Conservation (phyloP, 2,329 filamentous ascomycete genomes). For the Mycogone perniciosa region DNA sequence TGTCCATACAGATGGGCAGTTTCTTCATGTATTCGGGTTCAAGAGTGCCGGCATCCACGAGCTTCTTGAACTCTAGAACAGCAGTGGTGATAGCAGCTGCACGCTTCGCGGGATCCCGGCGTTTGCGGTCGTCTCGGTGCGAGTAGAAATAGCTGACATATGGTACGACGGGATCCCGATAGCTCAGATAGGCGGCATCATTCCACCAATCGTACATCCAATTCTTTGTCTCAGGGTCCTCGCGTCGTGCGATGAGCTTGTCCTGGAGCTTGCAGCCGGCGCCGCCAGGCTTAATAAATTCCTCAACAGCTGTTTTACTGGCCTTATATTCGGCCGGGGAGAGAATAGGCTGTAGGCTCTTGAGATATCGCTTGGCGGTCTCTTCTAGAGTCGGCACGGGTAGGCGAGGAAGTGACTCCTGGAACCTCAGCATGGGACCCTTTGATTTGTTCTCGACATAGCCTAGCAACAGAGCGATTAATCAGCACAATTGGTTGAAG, state of each 20-base stretch:
- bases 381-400: slow-evolving; percentile 79
- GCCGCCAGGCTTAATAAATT: slow-evolving; percentile 83
- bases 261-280: slow-evolving; percentile 80
- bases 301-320: slow-evolving; percentile 77
- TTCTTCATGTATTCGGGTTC: slow-evolving; percentile 99
- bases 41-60: slow-evolving; percentile 73
- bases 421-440: slow-evolving; percentile 75
- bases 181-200: slow-evolving; percentile 81
- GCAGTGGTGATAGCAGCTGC: slow-evolving; percentile 85
- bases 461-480: slow-evolving; percentile 38
- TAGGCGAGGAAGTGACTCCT: slow-evolving; percentile 74
- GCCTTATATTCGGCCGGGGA: slow-evolving; percentile 60
- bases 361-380: slow-evolving; percentile 73
- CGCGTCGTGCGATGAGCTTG: slow-evolving; percentile 70
- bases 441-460: slow-evolving; percentile 76
- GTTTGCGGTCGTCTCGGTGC: slow-evolving; percentile 84
- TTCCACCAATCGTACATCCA: slow-evolving; percentile 99
- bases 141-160: slow-evolving; percentile 99
- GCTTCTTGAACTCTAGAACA: slow-evolving; percentile 86
- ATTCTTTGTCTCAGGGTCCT: slow-evolving; percentile 77
- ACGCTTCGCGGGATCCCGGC: slow-evolving; percentile 83
- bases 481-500: background rate
- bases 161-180: slow-evolving; percentile 92
- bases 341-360: slow-evolving; percentile 70
- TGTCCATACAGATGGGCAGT: slow-evolving; percentile 95